Percentiles rank a stretch among this genome's conserved stretches.
Conservation (phyloP, 1,284 basidiomycete species). For the Amylostereum chailletii region DNA sequence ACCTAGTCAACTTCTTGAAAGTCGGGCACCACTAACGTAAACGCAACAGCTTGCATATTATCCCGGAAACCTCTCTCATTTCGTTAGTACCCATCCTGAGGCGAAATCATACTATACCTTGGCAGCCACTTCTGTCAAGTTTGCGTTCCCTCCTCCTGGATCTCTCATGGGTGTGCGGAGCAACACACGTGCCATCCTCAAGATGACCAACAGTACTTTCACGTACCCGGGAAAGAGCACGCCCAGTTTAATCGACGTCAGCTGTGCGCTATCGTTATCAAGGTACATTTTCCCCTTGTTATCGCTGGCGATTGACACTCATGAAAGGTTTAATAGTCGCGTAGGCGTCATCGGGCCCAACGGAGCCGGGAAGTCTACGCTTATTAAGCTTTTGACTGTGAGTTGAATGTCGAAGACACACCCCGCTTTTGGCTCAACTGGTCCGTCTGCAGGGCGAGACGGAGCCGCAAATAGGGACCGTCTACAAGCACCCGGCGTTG, state of each 20-base stretch:
- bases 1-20: background rate
- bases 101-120: conserved; percentile 98
- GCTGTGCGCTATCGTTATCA: conserved; percentile 88
- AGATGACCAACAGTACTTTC: conserved; percentile 88
- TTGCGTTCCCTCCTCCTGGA: conserved; percentile 94
- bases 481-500: conserved; percentile 93
- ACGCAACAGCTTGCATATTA: conserved; percentile 81
- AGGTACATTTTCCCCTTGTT: conserved; percentile 36
- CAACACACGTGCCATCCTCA: conserved; percentile 94
- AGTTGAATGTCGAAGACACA: conserved; percentile 12
- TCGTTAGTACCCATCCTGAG: conserved; percentile 88
- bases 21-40: background rate
- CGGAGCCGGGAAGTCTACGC: conserved; percentile 92
- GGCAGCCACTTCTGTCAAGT: conserved; percentile 91
- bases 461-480: conserved; percentile 84
- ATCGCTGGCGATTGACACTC: conserved; percentile 7
- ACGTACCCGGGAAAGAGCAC: conserved; percentile 85
- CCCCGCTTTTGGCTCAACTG: conserved; percentile 1
- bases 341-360: conserved; percentile 90
- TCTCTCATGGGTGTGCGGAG: conserved; percentile 97
- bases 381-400: conserved; percentile 92
- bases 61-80: conserved; percentile 87
- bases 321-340: conserved; percentile 40
- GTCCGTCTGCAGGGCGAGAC: conserved; percentile 72
- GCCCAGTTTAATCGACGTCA: conserved; percentile 85